Conservation (phyloP, 1,284 basidiomycete genomes). For the Irpex sp. region DNA sequence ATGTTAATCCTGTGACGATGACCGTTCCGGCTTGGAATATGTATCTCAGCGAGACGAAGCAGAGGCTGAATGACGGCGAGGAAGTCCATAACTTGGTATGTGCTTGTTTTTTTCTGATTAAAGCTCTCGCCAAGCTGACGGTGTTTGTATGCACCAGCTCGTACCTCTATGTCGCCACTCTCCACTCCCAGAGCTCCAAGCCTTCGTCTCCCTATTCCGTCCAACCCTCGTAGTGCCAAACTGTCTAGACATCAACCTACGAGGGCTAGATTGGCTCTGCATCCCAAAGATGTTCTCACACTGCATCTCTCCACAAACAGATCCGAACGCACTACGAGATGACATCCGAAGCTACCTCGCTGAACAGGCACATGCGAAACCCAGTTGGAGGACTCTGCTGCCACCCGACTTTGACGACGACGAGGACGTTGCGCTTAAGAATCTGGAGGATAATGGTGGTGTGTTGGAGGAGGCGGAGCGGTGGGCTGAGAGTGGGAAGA, state of each 20-base stretch:
- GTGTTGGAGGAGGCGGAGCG: conserved; percentile 39
- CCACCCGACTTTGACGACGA: conserved; percentile 19
- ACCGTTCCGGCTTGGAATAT: conserved; percentile 53
- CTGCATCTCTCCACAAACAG: conserved; percentile 36
- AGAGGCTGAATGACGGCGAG: conserved; percentile 41
- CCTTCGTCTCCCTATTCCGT: conserved; percentile 76
- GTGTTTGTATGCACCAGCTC: conserved; percentile 42
- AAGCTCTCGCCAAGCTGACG: neutral
- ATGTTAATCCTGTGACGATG: conserved; percentile 76
- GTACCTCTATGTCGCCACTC: conserved; percentile 86
- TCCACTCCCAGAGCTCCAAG: conserved; percentile 77
- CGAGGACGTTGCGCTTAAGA: conserved; percentile 50
- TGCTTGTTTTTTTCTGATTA: neutral
- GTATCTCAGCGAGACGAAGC: conserved; percentile 50
- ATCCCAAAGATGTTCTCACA: conserved; percentile 65
- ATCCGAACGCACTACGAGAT: conserved; percentile 19
- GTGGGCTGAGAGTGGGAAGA: conserved; percentile 51
- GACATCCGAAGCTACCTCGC: conserved; percentile 2
- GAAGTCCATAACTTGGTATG: conserved; percentile 57
- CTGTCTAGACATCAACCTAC: conserved; percentile 59
- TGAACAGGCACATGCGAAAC: conserved; percentile 1
- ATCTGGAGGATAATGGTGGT: conserved; percentile 54
- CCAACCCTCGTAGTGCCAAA: conserved; percentile 78
- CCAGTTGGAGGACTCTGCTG: conserved; percentile 15
- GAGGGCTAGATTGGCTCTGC: conserved; percentile 67